Percentiles rank a stretch among this genome's conserved stretches.
phyloP scores from a whole-genome alignment of 768 basidiomycete species.

The Kwoniella botswanensis region DNA sequence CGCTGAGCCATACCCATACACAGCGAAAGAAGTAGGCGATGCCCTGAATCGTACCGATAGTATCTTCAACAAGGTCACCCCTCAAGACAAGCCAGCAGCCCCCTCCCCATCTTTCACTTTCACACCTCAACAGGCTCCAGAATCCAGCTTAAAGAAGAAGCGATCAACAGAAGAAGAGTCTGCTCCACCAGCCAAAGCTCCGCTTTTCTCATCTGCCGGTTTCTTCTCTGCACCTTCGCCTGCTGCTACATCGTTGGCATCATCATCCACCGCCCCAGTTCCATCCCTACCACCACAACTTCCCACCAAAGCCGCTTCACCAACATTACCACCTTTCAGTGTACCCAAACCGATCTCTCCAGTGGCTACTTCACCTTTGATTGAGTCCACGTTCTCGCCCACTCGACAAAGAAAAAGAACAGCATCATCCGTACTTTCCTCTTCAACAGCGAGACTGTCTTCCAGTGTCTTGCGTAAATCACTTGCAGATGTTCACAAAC shows the following conservation, averaged over 20 bases:
- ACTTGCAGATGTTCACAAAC: conserved; percentile 4
- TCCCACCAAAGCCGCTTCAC: conserved; percentile 1
- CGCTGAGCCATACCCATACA: background rate
- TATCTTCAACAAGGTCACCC: background rate
- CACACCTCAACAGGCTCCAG: background rate
- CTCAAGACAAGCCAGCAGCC: background rate
- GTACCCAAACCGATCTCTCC: conserved; percentile 14
- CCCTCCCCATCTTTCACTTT: conserved; percentile 4
- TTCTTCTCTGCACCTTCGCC: conserved; percentile 12
- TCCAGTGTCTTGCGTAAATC: conserved; percentile 17
- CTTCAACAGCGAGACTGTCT: conserved; percentile 3
- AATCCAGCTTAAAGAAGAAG: conserved; percentile 4
- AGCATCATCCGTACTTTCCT: conserved; percentile 9
- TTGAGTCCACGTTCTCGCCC: conserved; percentile 9
- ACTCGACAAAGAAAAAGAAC: conserved; percentile 13
- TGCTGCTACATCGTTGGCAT: background rate
- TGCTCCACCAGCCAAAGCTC: conserved; percentile 16
- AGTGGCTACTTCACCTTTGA: background rate
- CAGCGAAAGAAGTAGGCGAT: background rate
- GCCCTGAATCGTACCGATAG: background rate
- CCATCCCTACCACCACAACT: conserved; percentile 1
- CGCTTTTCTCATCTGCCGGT: conserved; percentile 10
- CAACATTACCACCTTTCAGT: conserved; percentile 23
- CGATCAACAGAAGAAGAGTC: background rate
- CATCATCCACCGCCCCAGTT: background rate